Base-by-base conservation (phyloP, 306 rosid species). In the Lotus japonicus region DNA sequence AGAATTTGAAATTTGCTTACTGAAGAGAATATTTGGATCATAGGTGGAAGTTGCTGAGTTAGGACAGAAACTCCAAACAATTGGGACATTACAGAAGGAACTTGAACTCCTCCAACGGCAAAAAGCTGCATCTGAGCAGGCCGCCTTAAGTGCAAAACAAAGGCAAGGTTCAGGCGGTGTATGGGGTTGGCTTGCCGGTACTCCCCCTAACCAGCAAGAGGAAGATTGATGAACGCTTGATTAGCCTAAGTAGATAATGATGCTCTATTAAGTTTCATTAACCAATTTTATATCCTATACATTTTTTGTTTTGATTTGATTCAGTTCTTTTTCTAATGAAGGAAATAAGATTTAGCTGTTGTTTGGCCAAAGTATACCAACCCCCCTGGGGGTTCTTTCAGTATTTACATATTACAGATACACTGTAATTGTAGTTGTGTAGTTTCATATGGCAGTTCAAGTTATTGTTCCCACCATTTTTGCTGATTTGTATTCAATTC, bases 141-240 rank as follows among this genome's bases (percentile, higher is more conserved):
- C 92, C 53, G 89, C 88, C 41, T 33, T 87, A 56, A 89, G 58
- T 60, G 83, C 85, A 66, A 89, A 82, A 73, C 88, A 86, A 68
- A 86, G 66, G 80, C 94, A 86, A 77, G 49, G 86, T 53, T 87
- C 96, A 16, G 87, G 97, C 9, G 87, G 97, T 2, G 81, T 89
- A 28, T 92, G 96, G 96, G 96, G 97, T 64, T 91, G 97, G 97
- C 86, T 91, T 35, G 96, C 96, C 0, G 97, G 97, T 51, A 8
- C 78, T 12, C 89, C 97, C 18, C 58, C 84, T 4, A 19, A 11
- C 23, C 79, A 63, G 59, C 62, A 83, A 5, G 63, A 31, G 0
- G 88, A 82, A 6, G 85, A 86, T 57, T 88, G 56, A 62, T 79
- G 77, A 74, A 26, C 35, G 16, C 14, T 28, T 58, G 36, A 38